Evolutionary conservation across 176 grass and related monocot species (phyloP), one percentile per base, ranked within the genome.

Genomic region (Lolium rigidum): DNA sequence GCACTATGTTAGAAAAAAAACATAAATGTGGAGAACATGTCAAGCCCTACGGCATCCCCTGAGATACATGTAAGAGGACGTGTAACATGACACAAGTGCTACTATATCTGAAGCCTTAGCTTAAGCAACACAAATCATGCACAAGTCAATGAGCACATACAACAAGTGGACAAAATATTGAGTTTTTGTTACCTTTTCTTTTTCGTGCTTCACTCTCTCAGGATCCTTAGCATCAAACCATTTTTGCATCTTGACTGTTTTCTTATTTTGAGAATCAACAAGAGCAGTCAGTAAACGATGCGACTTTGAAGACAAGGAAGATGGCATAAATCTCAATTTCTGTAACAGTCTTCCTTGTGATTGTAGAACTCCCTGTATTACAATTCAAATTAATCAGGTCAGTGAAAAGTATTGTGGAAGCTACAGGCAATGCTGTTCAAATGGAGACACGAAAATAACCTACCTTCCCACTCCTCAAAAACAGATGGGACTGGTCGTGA

Each of bases 241-340:
- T 78, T 95, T 99, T 84, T 93, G 93, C 86, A 99, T 94, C 84
- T 96, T 96, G 79, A 92, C 90, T 7, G 93, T 95, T 87, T 94
- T 99, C 82, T 94, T 99, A 86, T 99, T 89, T 68, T 93, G 92
- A 82, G 97, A 99, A 89, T 96, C 97, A 87, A 99, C 94, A 79
- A 99, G 86, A 47, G 97, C 94, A 77, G 92, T 99, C 77, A 99
- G 87, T 82, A 94, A 89, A 52, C 92, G 90, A 90, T 99, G 94
- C 0, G 94, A 99, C 80, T 96, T 96, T 54, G 97, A 96, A 85
- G 92, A 94, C 68, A 99, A 89, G 72, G 97, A 99, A 88, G 97
- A 99, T 88, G 97, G 97, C 94, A 94, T 99, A 78, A 99, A 96
- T 79, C 92, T 95, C 92, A 99, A 94, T 87, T 99, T 99, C 5